These are phyloP conservation scores for Craspedostauros australis DNA, from an alignment of 108 stramenopile genomes.

Conservation along the genomic window DNA sequence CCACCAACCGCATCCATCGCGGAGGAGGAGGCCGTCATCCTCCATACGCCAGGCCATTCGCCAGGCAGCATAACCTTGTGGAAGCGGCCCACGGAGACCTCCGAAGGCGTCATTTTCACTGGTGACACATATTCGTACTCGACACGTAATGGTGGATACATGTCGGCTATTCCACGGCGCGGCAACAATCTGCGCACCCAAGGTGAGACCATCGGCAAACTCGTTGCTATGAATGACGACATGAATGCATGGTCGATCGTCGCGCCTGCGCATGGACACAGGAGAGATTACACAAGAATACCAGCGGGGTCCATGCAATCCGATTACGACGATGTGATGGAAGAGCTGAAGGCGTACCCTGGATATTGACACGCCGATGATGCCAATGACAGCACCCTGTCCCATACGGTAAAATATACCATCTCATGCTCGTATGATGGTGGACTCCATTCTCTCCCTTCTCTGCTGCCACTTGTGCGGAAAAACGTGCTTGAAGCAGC, in stretches of 20 bases:
- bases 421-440: no score
- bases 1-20: not conserved
- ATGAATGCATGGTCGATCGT: constrained; percentile 43
- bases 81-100: constrained; percentile 13
- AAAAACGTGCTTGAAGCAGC: no score
- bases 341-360: no score
- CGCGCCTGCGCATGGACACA: constrained; percentile 67
- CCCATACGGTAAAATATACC: no score
- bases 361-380: no score
- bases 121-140: constrained; percentile 60
- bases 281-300: constrained; percentile 31
- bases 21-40: constrained; percentile 22
- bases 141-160: constrained; percentile 43
- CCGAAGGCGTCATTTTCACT: constrained; percentile 46
- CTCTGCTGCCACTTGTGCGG: no score
- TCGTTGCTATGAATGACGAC: constrained; percentile 25
- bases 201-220: constrained; percentile 21
- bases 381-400: no score
- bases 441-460: no score
- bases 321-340: no score
- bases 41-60: constrained; percentile 73
- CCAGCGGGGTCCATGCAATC: no score
- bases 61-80: constrained; percentile 54
- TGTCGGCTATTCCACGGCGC: constrained; percentile 59
- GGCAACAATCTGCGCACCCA: constrained; percentile 41